Evolutionary conservation across 768 basidiomycete genomes (phyloP).

Genomic region (Pleurotus sapidus): DNA sequence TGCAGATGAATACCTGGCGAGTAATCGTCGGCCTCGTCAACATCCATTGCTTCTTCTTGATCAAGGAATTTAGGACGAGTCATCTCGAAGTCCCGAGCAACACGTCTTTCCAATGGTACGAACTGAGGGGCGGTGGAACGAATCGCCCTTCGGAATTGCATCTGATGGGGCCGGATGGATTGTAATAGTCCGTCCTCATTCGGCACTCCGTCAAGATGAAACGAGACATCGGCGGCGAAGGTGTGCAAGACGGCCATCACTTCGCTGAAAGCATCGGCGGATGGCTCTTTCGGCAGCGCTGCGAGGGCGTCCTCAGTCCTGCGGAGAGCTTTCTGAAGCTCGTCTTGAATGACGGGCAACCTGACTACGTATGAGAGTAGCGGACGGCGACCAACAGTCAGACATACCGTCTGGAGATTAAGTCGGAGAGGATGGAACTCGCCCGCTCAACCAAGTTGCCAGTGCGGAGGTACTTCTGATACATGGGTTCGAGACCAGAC

Average conservation of each 20-base stretch:
- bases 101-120: conserved; percentile 37
- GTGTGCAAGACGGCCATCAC: conserved; percentile 43
- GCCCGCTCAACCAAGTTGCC: conserved; percentile 52
- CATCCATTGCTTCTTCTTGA: conserved; percentile 32
- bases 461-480: conserved; percentile 55
- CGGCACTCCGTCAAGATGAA: conserved; percentile 51
- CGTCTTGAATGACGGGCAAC: conserved; percentile 58
- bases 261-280: conserved; percentile 55
- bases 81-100: conserved; percentile 9
- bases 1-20: background rate
- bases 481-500: conserved; percentile 47
- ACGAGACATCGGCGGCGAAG: conserved; percentile 44
- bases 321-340: conserved; percentile 44
- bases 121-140: conserved; percentile 57
- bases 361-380: too few relatives aligned
- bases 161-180: conserved; percentile 45
- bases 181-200: conserved; percentile 54
- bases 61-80: conserved; percentile 29
- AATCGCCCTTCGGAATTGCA: conserved; percentile 45
- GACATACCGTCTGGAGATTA: conserved; percentile 58
- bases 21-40: conserved; percentile 1
- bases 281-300: conserved; percentile 47
- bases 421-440: conserved; percentile 57
- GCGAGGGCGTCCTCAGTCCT: conserved; percentile 30
- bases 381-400: too few relatives aligned